Evolutionary conservation across 345 rosid species (phyloP).

Genomic region (Populus euphratica): DNA sequence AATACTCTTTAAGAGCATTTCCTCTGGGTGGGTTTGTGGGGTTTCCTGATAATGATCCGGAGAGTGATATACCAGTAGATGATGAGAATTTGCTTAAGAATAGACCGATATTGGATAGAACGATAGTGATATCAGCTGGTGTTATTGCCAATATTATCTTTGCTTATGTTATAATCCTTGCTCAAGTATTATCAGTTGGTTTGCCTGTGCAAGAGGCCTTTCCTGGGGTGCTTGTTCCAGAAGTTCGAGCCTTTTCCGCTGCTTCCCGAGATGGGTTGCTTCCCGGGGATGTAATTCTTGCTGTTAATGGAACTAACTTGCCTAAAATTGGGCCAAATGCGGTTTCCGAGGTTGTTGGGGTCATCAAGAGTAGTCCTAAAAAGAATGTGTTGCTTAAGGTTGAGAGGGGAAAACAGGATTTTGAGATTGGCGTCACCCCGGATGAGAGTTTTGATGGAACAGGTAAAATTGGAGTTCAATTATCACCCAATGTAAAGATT

Average conservation of each 20-base stretch:
- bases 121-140: conserved; percentile 84
- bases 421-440: conserved; percentile 66
- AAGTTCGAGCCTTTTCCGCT: conserved; percentile 74
- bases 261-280: conserved; percentile 90
- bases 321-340: conserved; percentile 54
- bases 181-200: conserved; percentile 81
- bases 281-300: conserved; percentile 73
- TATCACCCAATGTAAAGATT: conserved; percentile 74
- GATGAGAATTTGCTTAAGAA: conserved; percentile 84
- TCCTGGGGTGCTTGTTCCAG: conserved; percentile 91
- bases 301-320: conserved; percentile 55
- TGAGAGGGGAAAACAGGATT: conserved; percentile 52
- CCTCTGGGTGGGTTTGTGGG: conserved; percentile 96
- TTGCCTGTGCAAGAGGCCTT: conserved; percentile 88
- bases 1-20: conserved; percentile 82
- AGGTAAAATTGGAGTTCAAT: conserved; percentile 85
- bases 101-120: conserved; percentile 78
- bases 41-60: conserved; percentile 96
- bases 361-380: conserved; percentile 59
- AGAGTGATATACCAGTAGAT: conserved; percentile 72
- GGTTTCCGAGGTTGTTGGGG: conserved; percentile 65
- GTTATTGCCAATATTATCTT: conserved; percentile 81
- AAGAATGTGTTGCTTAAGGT: conserved; percentile 59
- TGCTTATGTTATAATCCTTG: conserved; percentile 70
- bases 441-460: conserved; percentile 78